Base-by-base conservation (phyloP, 257 asterid species). In the Nicotiana knightiana region DNA sequence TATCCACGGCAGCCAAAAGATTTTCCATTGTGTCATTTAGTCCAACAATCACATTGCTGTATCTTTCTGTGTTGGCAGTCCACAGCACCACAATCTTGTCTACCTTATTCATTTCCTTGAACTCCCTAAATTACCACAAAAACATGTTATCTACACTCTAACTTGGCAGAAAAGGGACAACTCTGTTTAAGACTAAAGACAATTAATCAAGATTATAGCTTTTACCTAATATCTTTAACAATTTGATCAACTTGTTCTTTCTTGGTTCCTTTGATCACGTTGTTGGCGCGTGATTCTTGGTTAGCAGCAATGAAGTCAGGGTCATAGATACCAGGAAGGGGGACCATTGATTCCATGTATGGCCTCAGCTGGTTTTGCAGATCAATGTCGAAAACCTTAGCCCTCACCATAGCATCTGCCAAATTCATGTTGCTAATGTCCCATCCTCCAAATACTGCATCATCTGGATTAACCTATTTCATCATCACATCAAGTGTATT, bases 11-110 rank as follows among this genome's bases (percentile, higher is more conserved):
- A 64, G 97, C 94, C 85, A 96, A 81, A 17, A 96, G 94, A 71
- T 88, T 96, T 67, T 96, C 98, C 61, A 79, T 53, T 0, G 98
- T 94, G 84, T 96, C 99, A 33, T 96, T 96, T 71, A 96, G 90
- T 46, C 99, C 99, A 17, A 89, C 96, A 54, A 93, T 86, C 64
- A 96, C 97, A 80, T 89, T 91, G 28, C 98, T 96, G 82, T 96
- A 96, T 85, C 99, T 88, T 86, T 96, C 99, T 0, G 99, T 96
- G 90, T 96, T 96, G 63, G 97, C 99, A n/a, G 99, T 96, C 99
- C 99, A 96, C 77, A 96, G 67, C 3, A 96, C 98, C 77, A 96
- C 99, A 1, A 96, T 86, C 86, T 82, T 96, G 68, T 96, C 98
- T 63, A 94, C 94, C 81, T 94, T 92, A 80, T 83, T 96, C 82